Conservation (phyloP, 2,329 filamentous ascomycete species). For the Ascosphaera pollenicola region DNA sequence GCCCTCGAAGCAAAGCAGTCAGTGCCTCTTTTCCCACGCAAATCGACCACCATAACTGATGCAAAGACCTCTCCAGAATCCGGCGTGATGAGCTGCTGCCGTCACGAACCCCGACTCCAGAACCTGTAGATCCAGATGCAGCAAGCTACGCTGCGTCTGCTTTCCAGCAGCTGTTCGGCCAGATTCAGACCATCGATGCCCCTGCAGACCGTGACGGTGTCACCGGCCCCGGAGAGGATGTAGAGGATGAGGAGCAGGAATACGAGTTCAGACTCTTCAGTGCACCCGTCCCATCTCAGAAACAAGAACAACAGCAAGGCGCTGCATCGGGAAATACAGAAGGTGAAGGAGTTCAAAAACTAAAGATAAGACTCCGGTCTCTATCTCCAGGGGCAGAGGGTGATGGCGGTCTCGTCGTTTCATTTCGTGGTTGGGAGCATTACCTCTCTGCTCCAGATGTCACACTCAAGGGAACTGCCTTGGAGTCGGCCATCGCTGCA, state of each 20-base stretch:
- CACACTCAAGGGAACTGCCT: constrained; percentile 1
- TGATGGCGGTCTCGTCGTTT: constrained; percentile 18
- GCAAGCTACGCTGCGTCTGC: background rate
- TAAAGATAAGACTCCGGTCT: constrained; percentile 18
- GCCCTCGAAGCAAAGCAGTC: background rate
- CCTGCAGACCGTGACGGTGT: background rate
- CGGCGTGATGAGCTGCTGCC: background rate
- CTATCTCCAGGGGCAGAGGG: constrained; percentile 12
- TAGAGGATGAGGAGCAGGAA: constrained; percentile 18
- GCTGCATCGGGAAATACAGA: background rate
- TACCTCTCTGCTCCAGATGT: constrained; percentile 17
- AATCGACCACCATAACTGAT: no score
- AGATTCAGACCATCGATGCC: background rate
- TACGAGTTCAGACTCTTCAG: constrained; percentile 23
- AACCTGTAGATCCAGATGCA: background rate
- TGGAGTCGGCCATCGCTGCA: constrained; percentile 6
- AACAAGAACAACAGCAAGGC: background rate
- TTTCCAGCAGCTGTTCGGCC: background rate
- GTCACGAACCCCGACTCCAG: background rate
- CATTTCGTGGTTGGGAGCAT: constrained; percentile 20
- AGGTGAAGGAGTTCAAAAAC: constrained; percentile 12
- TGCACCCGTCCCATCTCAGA: constrained; percentile 6
- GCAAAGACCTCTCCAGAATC: background rate
- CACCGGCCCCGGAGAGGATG: constrained; percentile 3
- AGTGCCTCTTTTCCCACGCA: background rate